Evolutionary conservation across 2,329 filamentous ascomycete genomes (phyloP).

Genomic region (Phialophora macrospora): DNA sequence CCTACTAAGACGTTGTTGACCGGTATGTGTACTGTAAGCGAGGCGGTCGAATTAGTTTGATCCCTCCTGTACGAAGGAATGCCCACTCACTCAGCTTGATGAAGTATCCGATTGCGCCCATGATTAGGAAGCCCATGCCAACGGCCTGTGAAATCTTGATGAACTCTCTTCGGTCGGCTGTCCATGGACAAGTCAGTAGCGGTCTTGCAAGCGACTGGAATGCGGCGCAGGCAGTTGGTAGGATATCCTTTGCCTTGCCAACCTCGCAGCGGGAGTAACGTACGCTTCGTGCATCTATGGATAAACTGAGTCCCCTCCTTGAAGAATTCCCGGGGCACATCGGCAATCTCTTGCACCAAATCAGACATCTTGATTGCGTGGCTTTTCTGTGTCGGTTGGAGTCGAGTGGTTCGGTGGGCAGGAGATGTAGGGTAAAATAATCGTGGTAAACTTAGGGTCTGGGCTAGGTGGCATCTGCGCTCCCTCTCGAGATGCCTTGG

Average conservation of each 20-base stretch:
- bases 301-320: constrained; percentile 56
- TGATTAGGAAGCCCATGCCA: constrained; percentile 64
- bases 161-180: constrained; percentile 64
- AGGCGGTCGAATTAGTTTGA: constrained; percentile 4
- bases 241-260: neutral
- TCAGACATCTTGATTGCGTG: constrained; percentile 54
- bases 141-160: constrained; percentile 66
- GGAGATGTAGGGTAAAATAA: neutral
- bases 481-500: constrained; percentile 4
- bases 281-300: constrained; percentile 57
- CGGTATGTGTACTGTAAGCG: constrained; percentile 53
- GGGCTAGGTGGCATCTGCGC: neutral
- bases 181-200: constrained; percentile 13
- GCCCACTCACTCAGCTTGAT: constrained; percentile 61
- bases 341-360: constrained; percentile 64
- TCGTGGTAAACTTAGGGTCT: neutral
- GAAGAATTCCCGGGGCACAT: constrained; percentile 62
- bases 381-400: neutral
- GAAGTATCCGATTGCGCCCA: constrained; percentile 65
- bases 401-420: neutral
- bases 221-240: neutral
- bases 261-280: constrained; percentile 38
- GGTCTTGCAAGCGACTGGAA: neutral
- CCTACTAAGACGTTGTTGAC: constrained; percentile 58
- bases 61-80: neutral